A percentile compares a stretch with the other conserved stretches of the same genome.
These are phyloP conservation scores for Chenopodium album DNA, from an alignment of 148 eudicot genomes.

Conservation along the genomic window DNA sequence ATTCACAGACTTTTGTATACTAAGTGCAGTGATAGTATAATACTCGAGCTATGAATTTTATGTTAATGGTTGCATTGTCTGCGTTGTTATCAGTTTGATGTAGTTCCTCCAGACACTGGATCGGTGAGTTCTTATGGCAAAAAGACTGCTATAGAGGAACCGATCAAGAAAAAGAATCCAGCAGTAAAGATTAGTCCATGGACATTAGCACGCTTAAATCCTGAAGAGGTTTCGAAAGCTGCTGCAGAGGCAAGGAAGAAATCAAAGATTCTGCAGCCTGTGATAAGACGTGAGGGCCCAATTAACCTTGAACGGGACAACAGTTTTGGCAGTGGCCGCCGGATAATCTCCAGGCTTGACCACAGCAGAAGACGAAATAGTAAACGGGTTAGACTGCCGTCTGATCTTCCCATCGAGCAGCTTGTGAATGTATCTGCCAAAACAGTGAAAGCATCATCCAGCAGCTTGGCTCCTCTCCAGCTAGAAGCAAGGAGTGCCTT, in stretches of 20 bases:
- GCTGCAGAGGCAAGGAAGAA: slow-evolving; percentile 96
- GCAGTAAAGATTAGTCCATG: slow-evolving; percentile 97
- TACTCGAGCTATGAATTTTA: background rate
- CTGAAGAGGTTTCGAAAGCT: slow-evolving; percentile 87
- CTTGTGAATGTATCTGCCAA: slow-evolving; percentile 35
- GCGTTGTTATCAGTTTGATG: slow-evolving; percentile 69
- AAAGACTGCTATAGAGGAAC: slow-evolving; percentile 52
- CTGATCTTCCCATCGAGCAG: slow-evolving; percentile 45
- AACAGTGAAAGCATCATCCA: slow-evolving; percentile 42
- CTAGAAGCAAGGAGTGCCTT: slow-evolving; percentile 71
- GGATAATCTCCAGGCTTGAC: slow-evolving; percentile 43
- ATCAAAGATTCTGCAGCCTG: slow-evolving; percentile 85
- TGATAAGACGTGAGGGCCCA: slow-evolving; percentile 43
- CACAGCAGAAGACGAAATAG: slow-evolving; percentile 58
- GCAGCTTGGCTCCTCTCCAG: slow-evolving; percentile 66
- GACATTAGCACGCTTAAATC: slow-evolving; percentile 86
- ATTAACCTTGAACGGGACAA: slow-evolving; percentile 45
- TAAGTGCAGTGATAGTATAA: background rate
- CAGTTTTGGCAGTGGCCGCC: slow-evolving; percentile 61
- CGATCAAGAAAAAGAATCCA: slow-evolving; percentile 70
- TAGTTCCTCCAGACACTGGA: slow-evolving; percentile 83
- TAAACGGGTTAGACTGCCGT: slow-evolving; percentile 59
- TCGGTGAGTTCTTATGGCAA: slow-evolving; percentile 91
- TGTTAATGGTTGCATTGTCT: slow-evolving; percentile 20
- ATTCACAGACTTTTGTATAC: background rate